Evolutionary conservation across 2,329 filamentous ascomycete species (phyloP).

Genomic region (Fusarium transvaalense): DNA sequence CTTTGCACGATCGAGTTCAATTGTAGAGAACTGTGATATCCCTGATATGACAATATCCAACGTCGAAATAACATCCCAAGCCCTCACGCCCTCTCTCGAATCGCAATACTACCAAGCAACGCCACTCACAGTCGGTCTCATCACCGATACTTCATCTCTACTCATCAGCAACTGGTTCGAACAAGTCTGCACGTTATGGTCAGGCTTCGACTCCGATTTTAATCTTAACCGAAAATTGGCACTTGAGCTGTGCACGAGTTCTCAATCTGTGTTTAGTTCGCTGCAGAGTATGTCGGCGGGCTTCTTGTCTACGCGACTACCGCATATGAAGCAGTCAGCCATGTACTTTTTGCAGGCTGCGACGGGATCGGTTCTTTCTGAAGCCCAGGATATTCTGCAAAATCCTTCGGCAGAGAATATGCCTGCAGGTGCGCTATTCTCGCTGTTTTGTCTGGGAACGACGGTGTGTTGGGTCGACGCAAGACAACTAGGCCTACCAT

Average conservation of each 20-base stretch:
- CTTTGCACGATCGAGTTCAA: slow-evolving; percentile 22
- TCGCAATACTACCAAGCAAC: slow-evolving; percentile 29
- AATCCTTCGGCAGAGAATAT: slow-evolving; percentile 40
- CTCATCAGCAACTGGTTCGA: slow-evolving; percentile 57
- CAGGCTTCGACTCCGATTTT: slow-evolving; percentile 55
- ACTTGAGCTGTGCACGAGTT: slow-evolving; percentile 53
- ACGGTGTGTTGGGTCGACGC: slow-evolving; percentile 58
- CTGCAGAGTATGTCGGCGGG: slow-evolving; percentile 59
- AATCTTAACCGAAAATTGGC: slow-evolving; percentile 57
- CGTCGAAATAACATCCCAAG: slow-evolving; percentile 13
- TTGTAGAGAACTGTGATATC: slow-evolving; percentile 2
- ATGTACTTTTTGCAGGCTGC: slow-evolving; percentile 53
- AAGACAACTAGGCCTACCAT: slow-evolving; percentile 50
- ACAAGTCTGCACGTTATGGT: slow-evolving; percentile 57
- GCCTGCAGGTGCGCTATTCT: slow-evolving; percentile 54
- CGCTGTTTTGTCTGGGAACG: slow-evolving; percentile 57
- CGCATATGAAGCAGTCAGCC: slow-evolving; percentile 54
- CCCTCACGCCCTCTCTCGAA: slow-evolving; percentile 19
- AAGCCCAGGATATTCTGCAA: slow-evolving; percentile 49
- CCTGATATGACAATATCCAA: slow-evolving; percentile 8
- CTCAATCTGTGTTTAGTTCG: slow-evolving; percentile 54
- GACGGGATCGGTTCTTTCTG: slow-evolving; percentile 52
- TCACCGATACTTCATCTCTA: slow-evolving; percentile 50
- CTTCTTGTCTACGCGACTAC: slow-evolving; percentile 52
- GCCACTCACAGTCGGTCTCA: slow-evolving; percentile 38